A percentile compares a stretch with the other conserved stretches of the same genome.
These are phyloP conservation scores for Rhodotorula mucilaginosa DNA, from an alignment of 1,284 basidiomycete genomes.

Conservation along the genomic window DNA sequence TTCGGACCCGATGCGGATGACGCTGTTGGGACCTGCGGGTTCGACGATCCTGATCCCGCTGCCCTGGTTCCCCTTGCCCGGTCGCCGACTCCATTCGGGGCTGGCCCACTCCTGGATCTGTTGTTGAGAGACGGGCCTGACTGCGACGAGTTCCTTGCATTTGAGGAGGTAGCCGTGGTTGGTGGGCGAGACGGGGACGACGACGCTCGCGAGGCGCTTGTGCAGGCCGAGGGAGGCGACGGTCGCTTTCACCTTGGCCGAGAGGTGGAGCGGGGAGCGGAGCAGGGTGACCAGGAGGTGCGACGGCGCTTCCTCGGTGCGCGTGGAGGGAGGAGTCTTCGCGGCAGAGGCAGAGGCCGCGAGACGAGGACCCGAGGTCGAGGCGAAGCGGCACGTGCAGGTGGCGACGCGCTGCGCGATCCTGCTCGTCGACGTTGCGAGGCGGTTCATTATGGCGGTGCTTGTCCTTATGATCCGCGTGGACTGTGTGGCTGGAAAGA, in stretches of 20 bases:
- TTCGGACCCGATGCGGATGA: slow-evolving; percentile 35
- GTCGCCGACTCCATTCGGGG: slow-evolving; percentile 22
- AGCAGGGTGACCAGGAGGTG: slow-evolving; percentile 40
- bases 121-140: slow-evolving; percentile 1
- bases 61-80: slow-evolving; percentile 30
- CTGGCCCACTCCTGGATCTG: slow-evolving; percentile 6
- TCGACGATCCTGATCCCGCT: slow-evolving; percentile 23
- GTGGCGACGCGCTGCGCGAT: not conserved
- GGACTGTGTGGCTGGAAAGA: too few relatives aligned
- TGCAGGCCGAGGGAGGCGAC: slow-evolving; percentile 30
- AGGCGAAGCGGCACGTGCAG: slow-evolving; percentile 1
- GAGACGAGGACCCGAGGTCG: not conserved
- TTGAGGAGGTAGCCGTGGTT: slow-evolving; percentile 30
- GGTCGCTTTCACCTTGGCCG: not conserved
- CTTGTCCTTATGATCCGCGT: too few relatives aligned
- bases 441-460: too few relatives aligned
- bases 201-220: slow-evolving; percentile 34
- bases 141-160: slow-evolving; percentile 36
- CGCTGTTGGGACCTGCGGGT: not conserved
- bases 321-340: not conserved
- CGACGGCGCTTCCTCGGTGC: not conserved
- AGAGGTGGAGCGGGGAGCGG: slow-evolving; percentile 34
- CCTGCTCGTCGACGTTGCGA: too few relatives aligned
- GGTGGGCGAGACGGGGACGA: slow-evolving; percentile 33
- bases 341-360: not conserved